Percentiles rank a stretch among this genome's conserved stretches.
Evolutionary conservation across 2,329 filamentous ascomycete genomes (phyloP).

Genomic region (Eutypa lata): DNA sequence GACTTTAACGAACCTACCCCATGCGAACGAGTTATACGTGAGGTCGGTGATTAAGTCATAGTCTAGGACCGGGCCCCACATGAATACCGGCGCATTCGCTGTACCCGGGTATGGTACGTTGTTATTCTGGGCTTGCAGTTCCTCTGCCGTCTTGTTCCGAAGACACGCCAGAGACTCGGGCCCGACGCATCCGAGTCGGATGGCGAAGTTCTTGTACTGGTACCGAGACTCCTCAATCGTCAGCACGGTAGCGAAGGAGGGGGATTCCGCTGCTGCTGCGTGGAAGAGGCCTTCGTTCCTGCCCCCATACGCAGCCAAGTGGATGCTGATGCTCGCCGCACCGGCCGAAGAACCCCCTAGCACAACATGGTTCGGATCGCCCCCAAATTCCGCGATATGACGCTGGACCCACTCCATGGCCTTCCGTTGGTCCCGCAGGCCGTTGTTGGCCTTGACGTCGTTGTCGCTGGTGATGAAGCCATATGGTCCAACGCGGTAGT

Average conservation of each 20-base stretch:
- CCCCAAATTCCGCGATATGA: conserved; percentile 66
- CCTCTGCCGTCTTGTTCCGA: conserved; percentile 35
- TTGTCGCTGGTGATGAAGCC: conserved; percentile 66
- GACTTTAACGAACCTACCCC: conserved; percentile 50
- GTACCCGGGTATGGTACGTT: conserved; percentile 37
- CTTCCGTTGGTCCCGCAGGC: conserved; percentile 67
- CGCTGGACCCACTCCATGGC: conserved; percentile 67
- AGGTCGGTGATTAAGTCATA: conserved; percentile 47
- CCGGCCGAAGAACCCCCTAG: conserved; percentile 69
- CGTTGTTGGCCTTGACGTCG: conserved; percentile 60
- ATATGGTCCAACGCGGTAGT: conserved; percentile 73
- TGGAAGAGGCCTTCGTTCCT: conserved; percentile 47
- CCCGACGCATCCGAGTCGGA: conserved; percentile 39
- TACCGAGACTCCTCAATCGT: conserved; percentile 47
- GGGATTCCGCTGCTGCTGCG: conserved; percentile 47
- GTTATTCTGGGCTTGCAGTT: conserved; percentile 41
- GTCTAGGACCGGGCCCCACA: conserved; percentile 55
- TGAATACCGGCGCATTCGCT: conserved; percentile 40
- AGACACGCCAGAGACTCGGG: conserved; percentile 43
- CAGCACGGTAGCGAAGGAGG: conserved; percentile 48
- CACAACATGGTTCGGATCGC: conserved; percentile 64
- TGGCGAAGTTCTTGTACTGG: conserved; percentile 48
- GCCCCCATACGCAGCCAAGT: conserved; percentile 56
- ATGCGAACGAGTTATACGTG: conserved; percentile 45
- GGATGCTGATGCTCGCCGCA: conserved; percentile 61